Conservation (phyloP, 192 early-diverging fungal species). For the Coemansia sp. region DNA sequence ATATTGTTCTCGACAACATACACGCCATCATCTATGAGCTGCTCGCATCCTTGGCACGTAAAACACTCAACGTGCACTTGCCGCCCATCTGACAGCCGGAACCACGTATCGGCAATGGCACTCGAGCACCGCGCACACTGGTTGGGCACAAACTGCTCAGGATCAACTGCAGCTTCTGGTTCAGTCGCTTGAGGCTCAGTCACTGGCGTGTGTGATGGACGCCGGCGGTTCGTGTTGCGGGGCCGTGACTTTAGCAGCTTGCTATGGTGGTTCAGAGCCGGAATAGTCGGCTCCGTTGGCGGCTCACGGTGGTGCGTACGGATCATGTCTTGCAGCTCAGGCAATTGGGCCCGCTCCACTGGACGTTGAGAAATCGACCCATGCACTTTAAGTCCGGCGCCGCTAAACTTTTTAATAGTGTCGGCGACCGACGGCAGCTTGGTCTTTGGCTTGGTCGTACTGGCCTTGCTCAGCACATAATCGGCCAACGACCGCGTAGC, state of each 20-base stretch:
- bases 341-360: constrained; percentile 16
- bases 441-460: constrained; percentile 8
- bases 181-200: neutral
- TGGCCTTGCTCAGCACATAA: constrained; percentile 49
- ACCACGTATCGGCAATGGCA: constrained; percentile 52
- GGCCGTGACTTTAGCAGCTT: constrained; percentile 48
- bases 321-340: constrained; percentile 44
- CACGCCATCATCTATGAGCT: constrained; percentile 55
- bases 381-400: constrained; percentile 2
- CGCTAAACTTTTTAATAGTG: constrained; percentile 49
- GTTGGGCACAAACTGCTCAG: constrained; percentile 26
- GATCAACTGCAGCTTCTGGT: neutral
- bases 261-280: constrained; percentile 46
- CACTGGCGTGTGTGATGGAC: constrained; percentile 18
- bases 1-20: constrained; percentile 47
- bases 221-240: constrained; percentile 44
- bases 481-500: constrained; percentile 39
- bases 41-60: constrained; percentile 49
- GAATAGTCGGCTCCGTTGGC: constrained; percentile 44
- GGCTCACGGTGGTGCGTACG: constrained; percentile 50
- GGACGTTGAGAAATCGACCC: neutral
- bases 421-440: constrained; percentile 44
- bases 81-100: constrained; percentile 54
- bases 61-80: constrained; percentile 59
- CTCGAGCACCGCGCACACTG: constrained; percentile 45